Evolutionary conservation across 306 rosid species (phyloP).

Genomic region (Crotalaria pallida): DNA sequence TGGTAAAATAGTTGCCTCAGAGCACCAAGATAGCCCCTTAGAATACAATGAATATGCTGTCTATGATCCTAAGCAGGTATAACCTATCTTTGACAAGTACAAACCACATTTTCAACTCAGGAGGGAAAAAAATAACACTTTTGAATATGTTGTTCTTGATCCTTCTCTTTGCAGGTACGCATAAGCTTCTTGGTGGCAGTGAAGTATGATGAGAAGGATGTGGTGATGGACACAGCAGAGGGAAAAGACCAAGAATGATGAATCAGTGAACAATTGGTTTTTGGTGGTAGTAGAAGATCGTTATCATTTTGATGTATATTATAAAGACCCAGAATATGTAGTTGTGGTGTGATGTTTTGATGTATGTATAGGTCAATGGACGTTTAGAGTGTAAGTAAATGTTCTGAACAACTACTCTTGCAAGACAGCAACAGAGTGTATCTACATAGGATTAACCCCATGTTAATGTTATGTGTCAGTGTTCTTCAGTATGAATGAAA

Average conservation of each 20-base stretch:
- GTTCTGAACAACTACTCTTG: not conserved
- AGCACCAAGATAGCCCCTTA: slow-evolving; percentile 53
- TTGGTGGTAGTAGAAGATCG: not conserved
- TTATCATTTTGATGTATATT: slow-evolving; percentile 27
- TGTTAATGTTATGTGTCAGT: not conserved
- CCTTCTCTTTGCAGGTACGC: slow-evolving; percentile 40
- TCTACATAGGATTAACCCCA: not conserved
- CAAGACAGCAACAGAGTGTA: not conserved
- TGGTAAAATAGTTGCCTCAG: slow-evolving; percentile 55
- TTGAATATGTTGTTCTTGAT: too few species aligned
- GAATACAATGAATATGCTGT: slow-evolving; percentile 78
- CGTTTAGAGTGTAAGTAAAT: not conserved
- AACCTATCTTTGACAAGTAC: not conserved
- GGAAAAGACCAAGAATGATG: not conserved
- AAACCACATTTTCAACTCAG: not conserved
- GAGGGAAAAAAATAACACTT: not conserved
- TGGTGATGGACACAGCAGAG: slow-evolving; percentile 45
- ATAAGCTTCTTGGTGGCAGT: slow-evolving; percentile 76
- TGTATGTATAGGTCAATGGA: not conserved
- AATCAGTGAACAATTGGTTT: not conserved
- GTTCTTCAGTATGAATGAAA: not conserved
- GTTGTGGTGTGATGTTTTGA: slow-evolving; percentile 14
- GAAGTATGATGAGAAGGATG: slow-evolving; percentile 57
- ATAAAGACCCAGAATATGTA: not conserved
- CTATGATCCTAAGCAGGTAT: slow-evolving; percentile 75